These are phyloP conservation scores for Biancaea sappan DNA, from an alignment of 306 rosid species.

Conservation along the genomic window DNA sequence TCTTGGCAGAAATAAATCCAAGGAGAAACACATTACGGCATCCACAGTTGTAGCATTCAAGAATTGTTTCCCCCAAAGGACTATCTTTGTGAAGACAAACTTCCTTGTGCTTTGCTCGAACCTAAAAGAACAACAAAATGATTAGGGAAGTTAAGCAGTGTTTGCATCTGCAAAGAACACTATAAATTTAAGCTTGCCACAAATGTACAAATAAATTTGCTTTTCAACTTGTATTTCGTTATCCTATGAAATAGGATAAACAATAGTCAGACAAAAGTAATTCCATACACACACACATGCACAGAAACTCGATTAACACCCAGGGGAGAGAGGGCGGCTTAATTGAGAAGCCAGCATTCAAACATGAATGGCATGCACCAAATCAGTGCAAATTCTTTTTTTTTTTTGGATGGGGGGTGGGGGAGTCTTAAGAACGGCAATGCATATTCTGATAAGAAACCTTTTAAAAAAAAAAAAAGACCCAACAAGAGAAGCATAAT, in stretches of 20 bases:
- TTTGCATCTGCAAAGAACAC: slow-evolving; percentile 16
- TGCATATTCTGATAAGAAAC: not conserved
- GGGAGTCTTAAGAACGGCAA: not conserved
- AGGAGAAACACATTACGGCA: slow-evolving; percentile 98
- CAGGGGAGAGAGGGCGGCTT: not conserved
- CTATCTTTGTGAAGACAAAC: slow-evolving; percentile 99
- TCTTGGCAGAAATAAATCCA: slow-evolving; percentile 97
- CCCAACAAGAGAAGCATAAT: not conserved
- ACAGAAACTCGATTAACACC: too few species aligned
- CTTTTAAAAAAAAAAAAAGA: not conserved
- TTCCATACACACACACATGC: not conserved
- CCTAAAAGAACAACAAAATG: slow-evolving; percentile 56
- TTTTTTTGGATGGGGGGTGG: not conserved
- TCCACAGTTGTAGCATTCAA: slow-evolving; percentile 99
- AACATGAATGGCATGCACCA: not conserved
- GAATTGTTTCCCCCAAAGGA: slow-evolving; percentile 97
- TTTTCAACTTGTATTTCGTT: not conserved
- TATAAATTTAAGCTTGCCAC: slow-evolving; percentile 3
- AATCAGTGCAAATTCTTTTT: not conserved
- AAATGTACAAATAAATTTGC: not conserved
- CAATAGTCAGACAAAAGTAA: not conserved
- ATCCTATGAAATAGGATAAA: not conserved
- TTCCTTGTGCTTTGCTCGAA: slow-evolving; percentile 98
- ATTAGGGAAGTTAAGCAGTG: slow-evolving; percentile 27
- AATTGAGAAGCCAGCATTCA: not conserved